Evolutionary conservation across 2,329 filamentous ascomycete species (phyloP), one percentile per base, ranked within the genome.

Genomic region (Trichophyton equinum): DNA sequence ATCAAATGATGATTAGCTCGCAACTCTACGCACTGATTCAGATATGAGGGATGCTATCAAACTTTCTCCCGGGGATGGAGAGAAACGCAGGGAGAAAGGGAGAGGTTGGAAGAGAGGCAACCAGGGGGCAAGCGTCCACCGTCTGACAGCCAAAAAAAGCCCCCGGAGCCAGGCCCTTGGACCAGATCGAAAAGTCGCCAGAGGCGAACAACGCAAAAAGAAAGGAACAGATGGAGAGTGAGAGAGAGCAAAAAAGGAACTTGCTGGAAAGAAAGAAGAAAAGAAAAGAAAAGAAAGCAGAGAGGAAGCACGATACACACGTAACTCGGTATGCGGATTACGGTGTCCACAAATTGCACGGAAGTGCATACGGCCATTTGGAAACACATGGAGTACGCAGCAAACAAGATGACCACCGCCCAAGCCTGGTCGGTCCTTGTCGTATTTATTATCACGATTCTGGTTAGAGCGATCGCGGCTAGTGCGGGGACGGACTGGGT

Each of bases 401-500:
- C 51, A 55, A 55, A 55, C 51, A 55, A 55, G 33, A 38, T n/a
- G 11, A 53, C 25, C 9, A 15, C 15, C 8, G n/a, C 51, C 13
- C 15, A 55, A 20, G 51, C 51, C 51, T 18, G 11, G 51, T 20
- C 51, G 7, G 51, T 18, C 27, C 51, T 55, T 55, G 25, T 55
- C 51, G 25, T 55, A 33, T 55, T 33, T 33, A 55, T 55, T 55
- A 55, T 55, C 27, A 55, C 51, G 13, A 36, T 55, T 36, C 9
- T 25, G 51, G 51, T 55, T 55, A 55, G 51, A 55, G 30, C 51
- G 27, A 55, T 55, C 51, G 51, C 51, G 51, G 51, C 51, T 27
- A 33, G 51, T 55, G 51, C 51, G 51, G 51, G 51, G 51, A 55
- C 51, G 30, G 51, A 55, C 51, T 53, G 25, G 47, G 47, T 53